Percentiles rank a stretch among this genome's conserved stretches.
These are phyloP conservation scores for Phanerochaete carnosa DNA, from an alignment of 768 basidiomycete genomes.

Conservation along the genomic window DNA sequence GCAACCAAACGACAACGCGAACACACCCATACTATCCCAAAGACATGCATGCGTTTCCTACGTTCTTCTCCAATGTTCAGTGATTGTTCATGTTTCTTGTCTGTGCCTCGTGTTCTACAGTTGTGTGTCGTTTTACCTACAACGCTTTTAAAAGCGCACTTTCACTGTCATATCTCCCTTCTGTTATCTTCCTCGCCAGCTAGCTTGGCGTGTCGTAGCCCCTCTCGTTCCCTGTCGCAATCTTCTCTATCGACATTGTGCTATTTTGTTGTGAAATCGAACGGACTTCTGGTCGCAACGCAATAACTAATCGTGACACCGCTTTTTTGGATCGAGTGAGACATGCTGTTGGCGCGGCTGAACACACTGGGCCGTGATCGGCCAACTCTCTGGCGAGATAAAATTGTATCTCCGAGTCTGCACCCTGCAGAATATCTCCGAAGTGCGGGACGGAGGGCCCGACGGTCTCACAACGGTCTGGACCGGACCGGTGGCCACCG, in stretches of 20 bases:
- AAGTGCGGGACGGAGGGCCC: too few relatives aligned
- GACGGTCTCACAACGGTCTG: too few relatives aligned
- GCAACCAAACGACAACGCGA: not conserved
- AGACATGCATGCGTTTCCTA: not conserved
- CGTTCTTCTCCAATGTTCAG: not conserved
- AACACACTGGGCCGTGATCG: too few relatives aligned
- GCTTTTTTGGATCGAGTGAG: not conserved
- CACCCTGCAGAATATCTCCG: too few relatives aligned
- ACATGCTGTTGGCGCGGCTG: not conserved
- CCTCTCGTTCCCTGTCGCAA: slow-evolving; percentile 23
- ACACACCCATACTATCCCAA: not conserved
- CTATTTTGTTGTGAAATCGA: slow-evolving; percentile 16
- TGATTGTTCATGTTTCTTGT: not conserved
- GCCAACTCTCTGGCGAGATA: too few relatives aligned
- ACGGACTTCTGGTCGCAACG: slow-evolving; percentile 8
- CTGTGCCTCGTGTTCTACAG: not conserved
- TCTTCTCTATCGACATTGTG: slow-evolving; percentile 15
- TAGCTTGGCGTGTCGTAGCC: slow-evolving; percentile 19
- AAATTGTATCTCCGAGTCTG: too few relatives aligned
- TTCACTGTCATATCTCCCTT: slow-evolving; percentile 7
- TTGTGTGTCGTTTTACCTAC: not conserved
- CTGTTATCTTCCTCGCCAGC: slow-evolving; percentile 7
- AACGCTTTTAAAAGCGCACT: not conserved
- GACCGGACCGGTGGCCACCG: not conserved
- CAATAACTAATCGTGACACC: not conserved